These are phyloP conservation scores for Craterostigma plantagineum DNA, from an alignment of 257 asterid species.

Conservation along the genomic window DNA sequence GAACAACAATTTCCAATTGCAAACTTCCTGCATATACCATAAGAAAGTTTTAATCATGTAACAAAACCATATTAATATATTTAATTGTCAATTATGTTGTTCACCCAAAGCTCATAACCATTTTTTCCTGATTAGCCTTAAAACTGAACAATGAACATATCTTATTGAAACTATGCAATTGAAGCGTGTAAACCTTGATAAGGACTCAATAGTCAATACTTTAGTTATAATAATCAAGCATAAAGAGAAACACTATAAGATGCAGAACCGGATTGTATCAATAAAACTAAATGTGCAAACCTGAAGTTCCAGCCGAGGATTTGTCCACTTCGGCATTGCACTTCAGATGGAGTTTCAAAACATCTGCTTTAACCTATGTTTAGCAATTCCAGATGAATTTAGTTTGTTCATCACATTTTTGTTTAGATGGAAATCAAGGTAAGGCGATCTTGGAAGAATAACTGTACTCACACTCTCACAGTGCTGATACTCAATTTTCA, in stretches of 20 bases:
- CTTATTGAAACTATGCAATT: no score
- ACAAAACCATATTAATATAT: constrained; percentile 3
- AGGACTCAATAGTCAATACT: no score
- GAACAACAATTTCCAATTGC: constrained; percentile 34
- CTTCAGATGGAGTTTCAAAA: constrained; percentile 22
- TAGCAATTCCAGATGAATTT: constrained; percentile 3
- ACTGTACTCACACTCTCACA: constrained; percentile 36
- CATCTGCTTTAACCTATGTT: constrained; percentile 35
- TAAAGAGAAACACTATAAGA: neutral
- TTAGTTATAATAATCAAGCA: no score
- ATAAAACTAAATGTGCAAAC: constrained; percentile 11
- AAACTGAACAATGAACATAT: no score
- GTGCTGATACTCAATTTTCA: constrained; percentile 26
- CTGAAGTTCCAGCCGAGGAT: constrained; percentile 23
- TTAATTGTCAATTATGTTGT: neutral
- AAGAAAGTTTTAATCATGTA: constrained; percentile 1
- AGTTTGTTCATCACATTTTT: no score
- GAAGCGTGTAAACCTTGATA: no score
- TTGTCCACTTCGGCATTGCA: constrained; percentile 10
- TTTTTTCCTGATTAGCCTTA: no score
- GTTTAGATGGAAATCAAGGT: constrained; percentile 9
- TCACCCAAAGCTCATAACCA: no score
- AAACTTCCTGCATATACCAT: constrained; percentile 22
- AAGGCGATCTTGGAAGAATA: constrained; percentile 1
- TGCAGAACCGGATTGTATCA: constrained; percentile 1